Evolutionary conservation across 2,329 filamentous ascomycete genomes (phyloP), one percentile per base, ranked within the genome.

Genomic region (Myriosclerotinia curreyana): DNA sequence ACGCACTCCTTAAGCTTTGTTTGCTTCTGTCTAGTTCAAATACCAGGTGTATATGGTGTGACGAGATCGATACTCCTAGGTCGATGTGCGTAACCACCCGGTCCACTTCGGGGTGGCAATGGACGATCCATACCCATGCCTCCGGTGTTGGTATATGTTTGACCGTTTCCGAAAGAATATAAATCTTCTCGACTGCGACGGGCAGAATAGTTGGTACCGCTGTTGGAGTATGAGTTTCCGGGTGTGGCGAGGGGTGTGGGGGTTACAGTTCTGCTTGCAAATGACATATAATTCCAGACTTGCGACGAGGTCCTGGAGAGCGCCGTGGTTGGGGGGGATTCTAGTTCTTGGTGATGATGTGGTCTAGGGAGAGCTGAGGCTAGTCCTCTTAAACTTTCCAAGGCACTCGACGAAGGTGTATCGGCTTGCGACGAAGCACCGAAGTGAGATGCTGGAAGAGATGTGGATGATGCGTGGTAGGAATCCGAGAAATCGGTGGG

Each of bases 61-160:
- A 87, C 83, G 28, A 87, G 78, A 75, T 87, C 84, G 70, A 86
- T 85, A 76, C 84, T 86, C 75, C 82, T 85, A 42, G 84, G 83
- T 54, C 85, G 79, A 67, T 68, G 82, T 79, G 74, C 84, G 44
- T 70, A 84, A 48, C 78, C 77, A 46, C 80, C 77, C 4, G 84
- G 82, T 58, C 81, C 71, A 50, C 65, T 79, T 55, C 85, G 80
- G 12, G 79, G 79, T 17, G 85, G 85, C 31, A 87, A 75, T 8
- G 85, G 85, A 11, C 84, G 78, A 67, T 86, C 83, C 69, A 79
- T 77, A 53, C 77, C 77, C 70, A 71, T 68, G 1, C 67, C 70
- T 1, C 68, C 69, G 8, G 64, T 74, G 65, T 71, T 69, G 40
- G 68, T 69, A 69, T 77, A 76, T 69, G 84, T 50, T 56, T 62